Evolutionary conservation across 495 filamentous ascomycete genomes (phyloP), one percentile per base, ranked within the genome.

Genomic region (Sabuloglossum arenarium): DNA sequence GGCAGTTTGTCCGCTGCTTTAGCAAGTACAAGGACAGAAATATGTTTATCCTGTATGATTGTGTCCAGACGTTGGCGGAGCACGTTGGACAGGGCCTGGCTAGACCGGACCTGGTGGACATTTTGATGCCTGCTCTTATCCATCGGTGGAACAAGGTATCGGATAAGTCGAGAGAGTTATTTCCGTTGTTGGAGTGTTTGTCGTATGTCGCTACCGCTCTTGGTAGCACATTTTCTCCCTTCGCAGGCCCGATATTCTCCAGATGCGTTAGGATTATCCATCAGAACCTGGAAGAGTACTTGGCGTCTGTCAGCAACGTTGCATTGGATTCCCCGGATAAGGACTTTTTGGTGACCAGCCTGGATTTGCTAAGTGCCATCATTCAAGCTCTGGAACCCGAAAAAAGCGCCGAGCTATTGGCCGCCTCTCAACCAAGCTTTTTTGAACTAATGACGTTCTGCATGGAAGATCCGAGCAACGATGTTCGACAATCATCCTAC

Each of bases 11-110:
- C 42, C 70, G 76, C 58, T 97, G 93, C 67, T 97, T 99, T 70
- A 74, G 69, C 27, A 86, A 82, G 67, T 99, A 97, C 77, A 96
- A 99, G 73, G 90, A 97, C 66, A 80, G 86, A 53, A 99, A 99
- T 72, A 95, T 95, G 80, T 96, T 90, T 71, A 88, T 97, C 57
- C 79, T 99, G 34, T 99, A 99, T 69, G 93, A 97, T 70, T 99
- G 91, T 69, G 85, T 99, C 50, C 91, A 99, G 69, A 97, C 93
- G 0, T 72, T 99, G 39, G 91, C 91, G 14, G 93, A 99, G 64
- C 82, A 88, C 66, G 84, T 97, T 50, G 85, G 86, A 52, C 79
- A 79, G 19, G 79, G 83, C 45, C 71, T 99, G 46, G 79, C 86
- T 10, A 75, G 79, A 61, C 84, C 86, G 3, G 78, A 88, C 55